Evolutionary conservation across 192 early-diverging fungal species (phyloP), one percentile per base, ranked within the genome.

Genomic region (Irineochytrium annulatum): DNA sequence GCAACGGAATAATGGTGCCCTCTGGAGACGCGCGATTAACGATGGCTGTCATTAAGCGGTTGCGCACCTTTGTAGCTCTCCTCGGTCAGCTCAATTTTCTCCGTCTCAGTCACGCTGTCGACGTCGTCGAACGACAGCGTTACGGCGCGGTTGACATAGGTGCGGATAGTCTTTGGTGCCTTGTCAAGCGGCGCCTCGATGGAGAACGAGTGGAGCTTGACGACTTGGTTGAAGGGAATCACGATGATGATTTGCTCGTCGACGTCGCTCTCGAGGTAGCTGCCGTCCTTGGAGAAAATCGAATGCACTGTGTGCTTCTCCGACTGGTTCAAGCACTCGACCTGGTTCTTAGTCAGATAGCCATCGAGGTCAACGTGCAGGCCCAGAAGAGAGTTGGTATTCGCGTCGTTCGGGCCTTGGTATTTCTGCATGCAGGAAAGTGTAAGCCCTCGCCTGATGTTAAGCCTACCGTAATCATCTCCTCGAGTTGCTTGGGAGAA

Each of bases 191-290:
- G 75, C 8, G 77, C 68, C 16, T 77, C 62, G 44, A 90, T 74
- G 55, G 82, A 85, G 41, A 90, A 41, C 2, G 85, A 86, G 65
- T 88, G 85, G 41, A 90, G 22, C 65, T 88, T 88, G 32, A 90
- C 79, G 31, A 86, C 68, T 78, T 95, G 91, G 69, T 89, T 93
- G 67, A 98, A 98, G 22, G 88, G 82, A 49, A 98, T 71, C 27
- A 81, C 63, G 32, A 95, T 79, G 34, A 98, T 86, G 41, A 98
- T 72, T 62, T 98, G 95, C 78, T 95, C 95, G 69, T 98, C 95
- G 0, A 91, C 91, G 75, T 98, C 95, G 71, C 86, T 89, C 68
- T 98, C 89, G 45, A 98, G 67, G 44, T 73, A 85, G 1, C 79
- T 70, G 11, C 81, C 84, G 52, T 84, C 85, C 32, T 80, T 78